phyloP scores from a whole-genome alignment of 345 rosid genomes.

The Atalantia buxifolia region DNA sequence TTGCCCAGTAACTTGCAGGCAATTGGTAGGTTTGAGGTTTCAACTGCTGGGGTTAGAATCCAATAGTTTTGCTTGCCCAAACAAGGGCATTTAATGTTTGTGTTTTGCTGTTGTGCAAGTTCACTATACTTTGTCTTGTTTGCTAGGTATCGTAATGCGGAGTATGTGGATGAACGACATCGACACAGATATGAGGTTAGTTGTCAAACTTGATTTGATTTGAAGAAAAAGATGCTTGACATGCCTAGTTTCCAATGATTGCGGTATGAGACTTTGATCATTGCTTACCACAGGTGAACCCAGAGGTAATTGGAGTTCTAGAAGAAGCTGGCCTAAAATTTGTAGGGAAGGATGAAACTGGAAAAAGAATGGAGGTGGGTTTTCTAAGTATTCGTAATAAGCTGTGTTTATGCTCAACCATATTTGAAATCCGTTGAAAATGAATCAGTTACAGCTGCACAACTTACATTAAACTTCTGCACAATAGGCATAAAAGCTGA shows the following conservation, averaged over 20 bases:
- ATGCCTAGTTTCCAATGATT: not conserved
- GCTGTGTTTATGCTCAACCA: not conserved
- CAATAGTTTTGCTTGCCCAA: not conserved
- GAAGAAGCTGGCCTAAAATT: conserved; percentile 88
- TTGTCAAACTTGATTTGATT: conserved; percentile 11
- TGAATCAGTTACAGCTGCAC: not conserved
- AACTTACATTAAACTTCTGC: not conserved
- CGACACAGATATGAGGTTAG: conserved; percentile 95
- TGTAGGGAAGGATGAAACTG: conserved; percentile 92
- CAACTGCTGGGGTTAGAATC: not conserved
- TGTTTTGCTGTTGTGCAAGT: not conserved
- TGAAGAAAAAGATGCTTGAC: not conserved
- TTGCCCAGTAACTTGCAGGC: not conserved
- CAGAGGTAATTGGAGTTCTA: conserved; percentile 56
- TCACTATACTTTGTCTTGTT: conserved; percentile 8
- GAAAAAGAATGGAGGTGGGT: conserved; percentile 82
- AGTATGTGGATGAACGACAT: conserved; percentile 75
- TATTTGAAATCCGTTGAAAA: not conserved
- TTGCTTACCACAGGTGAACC: conserved; percentile 64
- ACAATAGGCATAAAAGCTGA: not conserved
- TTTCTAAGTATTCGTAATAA: not conserved
- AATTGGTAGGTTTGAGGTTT: not conserved
- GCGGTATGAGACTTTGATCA: not conserved
- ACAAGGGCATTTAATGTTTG: not conserved
- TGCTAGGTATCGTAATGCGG: conserved; percentile 62